Percentiles rank a stretch among this genome's conserved stretches.
Conservation (phyloP, 2,329 filamentous ascomycete species). For the Arachnomyces sp. region DNA sequence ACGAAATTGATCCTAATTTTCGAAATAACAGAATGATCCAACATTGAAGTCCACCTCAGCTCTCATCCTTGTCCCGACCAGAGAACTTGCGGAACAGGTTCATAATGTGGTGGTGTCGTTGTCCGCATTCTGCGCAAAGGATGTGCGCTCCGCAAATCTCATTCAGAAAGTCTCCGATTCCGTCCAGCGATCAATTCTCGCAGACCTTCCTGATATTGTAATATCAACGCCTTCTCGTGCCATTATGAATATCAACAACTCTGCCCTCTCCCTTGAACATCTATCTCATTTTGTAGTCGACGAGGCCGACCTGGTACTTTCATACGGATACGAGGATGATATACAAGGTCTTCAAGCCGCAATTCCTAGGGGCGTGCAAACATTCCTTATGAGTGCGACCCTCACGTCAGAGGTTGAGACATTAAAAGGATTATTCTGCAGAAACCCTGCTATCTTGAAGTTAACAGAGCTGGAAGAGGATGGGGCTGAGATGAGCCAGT, state of each 20-base stretch:
- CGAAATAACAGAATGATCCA: constrained; percentile 23
- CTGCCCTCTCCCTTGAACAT: constrained; percentile 61
- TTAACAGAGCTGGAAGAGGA: constrained; percentile 75
- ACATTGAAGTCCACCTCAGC: constrained; percentile 52
- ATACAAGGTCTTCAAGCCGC: constrained; percentile 69
- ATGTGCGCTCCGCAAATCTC: constrained; percentile 74
- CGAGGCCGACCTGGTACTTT: constrained; percentile 87
- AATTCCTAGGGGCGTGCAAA: constrained; percentile 79
- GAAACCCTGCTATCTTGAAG: constrained; percentile 70
- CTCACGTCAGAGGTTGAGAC: constrained; percentile 80
- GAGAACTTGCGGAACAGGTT: constrained; percentile 89
- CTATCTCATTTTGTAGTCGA: constrained; percentile 80
- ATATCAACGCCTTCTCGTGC: constrained; percentile 85
- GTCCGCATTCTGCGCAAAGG: constrained; percentile 74
- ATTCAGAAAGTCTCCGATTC: constrained; percentile 84
- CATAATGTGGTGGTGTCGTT: constrained; percentile 70
- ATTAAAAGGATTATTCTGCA: constrained; percentile 77
- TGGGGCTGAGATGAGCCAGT: constrained; percentile 72
- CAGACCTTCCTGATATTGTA: constrained; percentile 79
- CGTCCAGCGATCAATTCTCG: constrained; percentile 78
- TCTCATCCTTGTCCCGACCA: constrained; percentile 89
- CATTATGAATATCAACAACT: constrained; percentile 66
- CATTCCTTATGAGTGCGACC: constrained; percentile 88
- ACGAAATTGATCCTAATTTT: background rate
- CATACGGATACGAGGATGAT: constrained; percentile 90